These are phyloP conservation scores for Protomyces gravidus DNA, from an alignment of 1,139 yeast species.

Conservation along the genomic window DNA sequence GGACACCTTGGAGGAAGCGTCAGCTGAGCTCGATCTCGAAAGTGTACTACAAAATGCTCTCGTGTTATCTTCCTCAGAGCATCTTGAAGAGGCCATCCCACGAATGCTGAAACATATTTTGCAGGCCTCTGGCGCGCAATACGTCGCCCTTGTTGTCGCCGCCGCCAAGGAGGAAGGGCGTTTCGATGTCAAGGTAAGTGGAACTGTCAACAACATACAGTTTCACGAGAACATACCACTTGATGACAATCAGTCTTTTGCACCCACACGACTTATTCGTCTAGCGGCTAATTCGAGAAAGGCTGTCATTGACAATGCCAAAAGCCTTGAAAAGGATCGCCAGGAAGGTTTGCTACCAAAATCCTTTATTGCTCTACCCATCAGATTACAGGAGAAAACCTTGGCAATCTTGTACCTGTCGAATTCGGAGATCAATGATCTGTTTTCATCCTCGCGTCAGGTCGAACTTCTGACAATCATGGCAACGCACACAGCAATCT, in stretches of 20 bases:
- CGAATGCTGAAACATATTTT: slow-evolving; percentile 33
- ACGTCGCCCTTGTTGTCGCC: slow-evolving; percentile 31
- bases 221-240: slow-evolving; percentile 22
- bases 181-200: slow-evolving; percentile 32
- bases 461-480: slow-evolving; percentile 33
- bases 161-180: slow-evolving; percentile 30
- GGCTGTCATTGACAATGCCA: slow-evolving; percentile 28
- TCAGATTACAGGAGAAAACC: slow-evolving; percentile 7
- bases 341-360: background rate
- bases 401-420: slow-evolving; percentile 34
- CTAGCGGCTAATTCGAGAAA: slow-evolving; percentile 31
- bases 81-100: slow-evolving; percentile 11
- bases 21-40: slow-evolving; percentile 12
- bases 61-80: slow-evolving; percentile 1
- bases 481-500: slow-evolving; percentile 34
- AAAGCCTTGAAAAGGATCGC: background rate
- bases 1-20: background rate
- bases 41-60: slow-evolving; percentile 13
- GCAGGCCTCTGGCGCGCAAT: slow-evolving; percentile 34
- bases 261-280: slow-evolving; percentile 30
- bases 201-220: slow-evolving; percentile 29
- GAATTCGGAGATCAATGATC: slow-evolving; percentile 31
- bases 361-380: slow-evolving; percentile 23
- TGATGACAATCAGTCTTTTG: slow-evolving; percentile 5
- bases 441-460: slow-evolving; percentile 9